Percentiles rank a stretch among this genome's conserved stretches.
Evolutionary conservation across 345 rosid genomes (phyloP).

Genomic region (Eutrema heterophyllum): DNA sequence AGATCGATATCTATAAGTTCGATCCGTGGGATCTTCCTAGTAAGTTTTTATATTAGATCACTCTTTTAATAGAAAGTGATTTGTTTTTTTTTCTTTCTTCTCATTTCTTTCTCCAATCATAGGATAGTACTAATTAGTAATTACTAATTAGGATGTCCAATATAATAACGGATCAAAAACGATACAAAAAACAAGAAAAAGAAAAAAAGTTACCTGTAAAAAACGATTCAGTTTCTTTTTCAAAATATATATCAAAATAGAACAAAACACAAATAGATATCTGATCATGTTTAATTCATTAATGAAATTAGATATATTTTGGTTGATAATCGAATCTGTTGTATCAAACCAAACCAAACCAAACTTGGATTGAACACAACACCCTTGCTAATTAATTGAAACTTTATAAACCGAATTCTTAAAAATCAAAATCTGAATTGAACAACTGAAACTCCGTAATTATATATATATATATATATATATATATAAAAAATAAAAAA

Average conservation of each 20-base stretch:
- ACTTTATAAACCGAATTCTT: not conserved
- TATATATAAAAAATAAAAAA: not conserved
- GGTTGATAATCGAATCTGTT: not conserved
- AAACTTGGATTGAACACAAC: not conserved
- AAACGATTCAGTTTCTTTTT: not conserved
- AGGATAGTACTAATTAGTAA: not conserved
- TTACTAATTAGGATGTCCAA: not conserved
- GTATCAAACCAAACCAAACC: not conserved
- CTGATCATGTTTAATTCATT: not conserved
- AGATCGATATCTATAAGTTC: conserved; percentile 44
- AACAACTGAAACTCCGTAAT: not conserved
- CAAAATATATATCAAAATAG: not conserved
- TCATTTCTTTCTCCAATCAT: not conserved
- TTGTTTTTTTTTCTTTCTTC: not conserved
- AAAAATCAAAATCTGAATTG: not conserved
- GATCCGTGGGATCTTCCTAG: conserved; percentile 63
- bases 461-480: not conserved
- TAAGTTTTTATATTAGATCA: conserved; percentile 19
- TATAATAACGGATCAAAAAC: not conserved
- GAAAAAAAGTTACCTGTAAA: too few relatives aligned
- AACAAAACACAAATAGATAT: not conserved
- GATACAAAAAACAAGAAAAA: not conserved
- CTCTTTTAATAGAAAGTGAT: not conserved
- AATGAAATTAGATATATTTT: not conserved
- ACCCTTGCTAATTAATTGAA: not conserved